Evolutionary conservation across 768 basidiomycete species (phyloP), one percentile per base, ranked within the genome.

Genomic region (Tylopilus balloui): DNA sequence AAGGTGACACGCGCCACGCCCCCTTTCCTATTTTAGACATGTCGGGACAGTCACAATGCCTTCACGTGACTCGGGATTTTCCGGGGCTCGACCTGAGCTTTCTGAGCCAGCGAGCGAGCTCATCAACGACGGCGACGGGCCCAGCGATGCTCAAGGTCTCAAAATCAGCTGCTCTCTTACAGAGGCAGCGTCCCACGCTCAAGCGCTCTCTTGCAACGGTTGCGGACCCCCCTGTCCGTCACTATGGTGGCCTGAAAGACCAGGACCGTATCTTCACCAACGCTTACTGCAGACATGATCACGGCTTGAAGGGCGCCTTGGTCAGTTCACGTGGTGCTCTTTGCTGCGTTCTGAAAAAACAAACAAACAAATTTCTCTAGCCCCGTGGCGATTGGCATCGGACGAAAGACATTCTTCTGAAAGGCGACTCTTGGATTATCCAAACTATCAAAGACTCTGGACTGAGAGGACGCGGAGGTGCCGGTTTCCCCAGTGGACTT

Each of bases 361-460:
- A 19, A 50, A 50, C 38, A 19, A n/a, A n/a, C n/a, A n/a, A 6
- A 15, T 25, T 21, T 6, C 24, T 43, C 15, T 53, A 94, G 89
- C 78, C 87, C 36, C 86, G 95, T 39, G 95, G 95, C 10, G 95
- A 99, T 74, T 99, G 95, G 95, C 95, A 98, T 69, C 80, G 81
- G 55, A 99, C 95, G 53, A 99, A 98, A 70, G 95, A 98, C 52
- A 95, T 99, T 59, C 56, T 98, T 27, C 72, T 84, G 48, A 99
- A 98, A 67, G 95, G 95, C 43, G 95, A 99, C 72, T 79, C 83
- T 7, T 99, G 93, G 92, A 93, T 98, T 60, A 97, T 98, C 51
- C 85, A 96, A 64, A 84, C 83, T 37, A 89, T 98, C 62, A 98
- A 99, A 69, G 92, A 91, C 62, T 96, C 92, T 19, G 95, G 95